phyloP scores from a whole-genome alignment of 176 grass and related monocot genomes.

The Thalia dealbata region DNA sequence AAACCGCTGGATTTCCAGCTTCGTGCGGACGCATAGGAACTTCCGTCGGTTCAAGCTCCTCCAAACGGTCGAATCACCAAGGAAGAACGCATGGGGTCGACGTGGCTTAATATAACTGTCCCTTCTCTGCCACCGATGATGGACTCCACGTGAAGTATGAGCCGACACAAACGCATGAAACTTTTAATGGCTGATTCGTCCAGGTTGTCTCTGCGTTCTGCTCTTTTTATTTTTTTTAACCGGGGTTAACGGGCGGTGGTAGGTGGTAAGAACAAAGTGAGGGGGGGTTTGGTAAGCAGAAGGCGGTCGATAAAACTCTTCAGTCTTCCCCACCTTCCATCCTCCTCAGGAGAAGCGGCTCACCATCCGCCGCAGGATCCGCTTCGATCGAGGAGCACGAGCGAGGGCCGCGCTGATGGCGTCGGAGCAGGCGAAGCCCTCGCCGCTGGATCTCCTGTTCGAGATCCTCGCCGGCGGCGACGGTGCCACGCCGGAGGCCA shows the following conservation, averaged over 20 bases:
- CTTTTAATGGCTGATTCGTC: no score
- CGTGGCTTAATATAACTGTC: no score
- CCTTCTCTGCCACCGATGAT: no score
- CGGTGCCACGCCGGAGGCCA: constrained; percentile 2
- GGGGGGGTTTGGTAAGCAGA: background rate
- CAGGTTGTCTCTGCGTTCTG: background rate
- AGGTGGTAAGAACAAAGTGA: background rate
- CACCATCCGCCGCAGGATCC: background rate
- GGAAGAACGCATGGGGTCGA: no score
- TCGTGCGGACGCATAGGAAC: no score
- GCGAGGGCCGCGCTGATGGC: constrained; percentile 34
- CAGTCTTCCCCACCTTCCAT: background rate
- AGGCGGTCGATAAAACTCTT: background rate
- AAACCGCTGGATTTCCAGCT: no score
- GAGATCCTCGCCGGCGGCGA: constrained; percentile 39
- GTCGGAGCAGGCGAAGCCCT: constrained; percentile 34
- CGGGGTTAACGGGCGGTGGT: background rate
- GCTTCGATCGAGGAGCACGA: background rate
- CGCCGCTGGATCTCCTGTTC: constrained; percentile 56
- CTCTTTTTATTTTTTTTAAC: no score
- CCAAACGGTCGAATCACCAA: no score
- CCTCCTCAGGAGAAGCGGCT: background rate
- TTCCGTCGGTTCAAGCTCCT: no score
- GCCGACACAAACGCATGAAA: no score
- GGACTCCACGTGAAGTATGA: no score